phyloP scores from a whole-genome alignment of 169 alveolate species.

The Cryptosporidium andersoni region DNA sequence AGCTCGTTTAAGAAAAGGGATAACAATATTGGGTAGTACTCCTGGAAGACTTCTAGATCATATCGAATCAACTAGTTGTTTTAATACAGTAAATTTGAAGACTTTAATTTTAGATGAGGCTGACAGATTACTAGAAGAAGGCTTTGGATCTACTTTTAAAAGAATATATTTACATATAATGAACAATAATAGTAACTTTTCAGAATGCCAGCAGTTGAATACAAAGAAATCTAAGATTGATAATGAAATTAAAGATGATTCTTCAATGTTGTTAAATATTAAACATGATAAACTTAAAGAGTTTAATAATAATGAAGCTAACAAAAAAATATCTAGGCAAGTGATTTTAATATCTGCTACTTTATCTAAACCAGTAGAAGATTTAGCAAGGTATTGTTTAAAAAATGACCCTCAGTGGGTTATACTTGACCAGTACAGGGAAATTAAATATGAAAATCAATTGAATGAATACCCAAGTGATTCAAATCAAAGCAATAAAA shows the following conservation, averaged over 20 bases:
- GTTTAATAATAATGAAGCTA: neutral
- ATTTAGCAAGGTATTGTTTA: conserved; percentile 80
- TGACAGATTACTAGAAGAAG: conserved; percentile 96
- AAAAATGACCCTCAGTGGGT: conserved; percentile 74
- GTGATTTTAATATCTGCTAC: conserved; percentile 84
- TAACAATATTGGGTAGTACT: conserved; percentile 94
- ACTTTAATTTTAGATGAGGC: conserved; percentile 96
- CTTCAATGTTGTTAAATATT: conserved; percentile 20
- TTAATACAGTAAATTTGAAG: conserved; percentile 81
- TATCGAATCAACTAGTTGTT: conserved; percentile 88
- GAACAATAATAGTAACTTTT: conserved; percentile 2
- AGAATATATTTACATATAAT: conserved; percentile 77
- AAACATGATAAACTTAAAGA: conserved; percentile 8
- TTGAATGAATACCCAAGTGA: neutral
- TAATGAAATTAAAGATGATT: conserved; percentile 16
- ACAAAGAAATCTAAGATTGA: neutral
- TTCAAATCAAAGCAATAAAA: neutral
- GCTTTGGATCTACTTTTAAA: conserved; percentile 92
- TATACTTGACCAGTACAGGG: conserved; percentile 37
- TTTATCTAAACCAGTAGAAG: conserved; percentile 79
- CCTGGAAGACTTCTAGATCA: conserved; percentile 97
- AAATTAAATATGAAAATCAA: conserved; percentile 6
- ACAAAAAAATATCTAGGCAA: conserved; percentile 55
- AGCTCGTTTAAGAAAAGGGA: conserved; percentile 89
- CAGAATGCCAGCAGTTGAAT: neutral